Percentiles rank a stretch among this genome's conserved stretches.
Conservation (phyloP, 2,329 filamentous ascomycete genomes). For the Cladosporium sp. region DNA sequence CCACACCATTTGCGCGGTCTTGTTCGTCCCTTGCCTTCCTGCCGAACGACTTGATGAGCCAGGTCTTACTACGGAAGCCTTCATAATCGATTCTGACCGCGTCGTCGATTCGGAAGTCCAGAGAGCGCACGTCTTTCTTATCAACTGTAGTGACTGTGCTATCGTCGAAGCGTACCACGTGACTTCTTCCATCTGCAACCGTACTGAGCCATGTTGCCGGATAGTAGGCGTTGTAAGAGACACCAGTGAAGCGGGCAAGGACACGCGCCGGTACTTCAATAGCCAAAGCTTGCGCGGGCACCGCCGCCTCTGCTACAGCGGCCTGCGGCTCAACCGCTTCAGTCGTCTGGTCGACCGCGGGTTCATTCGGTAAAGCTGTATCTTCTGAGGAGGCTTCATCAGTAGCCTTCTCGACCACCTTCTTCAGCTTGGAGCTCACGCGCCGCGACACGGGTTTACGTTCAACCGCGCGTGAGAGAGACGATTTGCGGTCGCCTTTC, state of each 20-base stretch:
- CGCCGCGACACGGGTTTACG: not conserved
- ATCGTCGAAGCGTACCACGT: conserved; percentile 48
- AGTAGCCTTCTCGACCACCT: not conserved
- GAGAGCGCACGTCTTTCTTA: conserved; percentile 33
- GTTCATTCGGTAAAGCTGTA: not conserved
- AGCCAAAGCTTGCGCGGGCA: not conserved
- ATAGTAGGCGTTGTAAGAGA: conserved; percentile 48
- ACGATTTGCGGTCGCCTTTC: not conserved
- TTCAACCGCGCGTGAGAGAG: not conserved
- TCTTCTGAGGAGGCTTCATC: not conserved
- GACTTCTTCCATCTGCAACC: conserved; percentile 38
- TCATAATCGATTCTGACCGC: conserved; percentile 44
- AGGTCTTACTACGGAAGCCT: conserved; percentile 43
- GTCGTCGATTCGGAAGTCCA: conserved; percentile 44
- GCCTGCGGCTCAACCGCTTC: not conserved
- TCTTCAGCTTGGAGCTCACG: conserved; percentile 3
- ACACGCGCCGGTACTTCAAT: conserved; percentile 45
- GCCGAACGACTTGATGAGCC: conserved; percentile 42
- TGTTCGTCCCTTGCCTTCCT: conserved; percentile 26
- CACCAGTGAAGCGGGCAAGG: conserved; percentile 55
- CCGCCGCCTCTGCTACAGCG: not conserved
- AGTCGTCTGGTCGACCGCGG: not conserved
- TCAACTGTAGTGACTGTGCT: conserved; percentile 41
- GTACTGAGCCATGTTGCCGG: conserved; percentile 55
- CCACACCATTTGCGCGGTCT: conserved; percentile 34